Percentiles rank a stretch among this genome's conserved stretches.
Evolutionary conservation across 257 asterid species (phyloP).

Genomic region (Pogostemon cablin): DNA sequence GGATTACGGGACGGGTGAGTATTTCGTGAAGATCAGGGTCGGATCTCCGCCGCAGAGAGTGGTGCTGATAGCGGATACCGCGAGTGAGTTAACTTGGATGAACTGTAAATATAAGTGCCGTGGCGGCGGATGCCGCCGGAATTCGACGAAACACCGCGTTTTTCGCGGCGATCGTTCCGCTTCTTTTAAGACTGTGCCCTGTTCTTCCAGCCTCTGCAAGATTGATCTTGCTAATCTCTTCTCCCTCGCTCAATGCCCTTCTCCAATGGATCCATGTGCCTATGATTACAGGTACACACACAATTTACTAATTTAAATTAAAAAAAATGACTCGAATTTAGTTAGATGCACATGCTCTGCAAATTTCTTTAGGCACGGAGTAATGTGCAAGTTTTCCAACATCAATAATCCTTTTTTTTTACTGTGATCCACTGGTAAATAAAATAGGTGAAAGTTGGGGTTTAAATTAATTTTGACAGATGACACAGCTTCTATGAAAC

Average conservation of each 20-base stretch:
- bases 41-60: constrained; percentile 54
- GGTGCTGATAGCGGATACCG: constrained; percentile 58
- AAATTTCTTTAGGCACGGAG: too few species aligned
- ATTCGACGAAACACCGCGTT: constrained; percentile 28
- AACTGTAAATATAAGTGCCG: constrained; percentile 48
- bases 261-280: constrained; percentile 53
- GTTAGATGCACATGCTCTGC: constrained; percentile 27
- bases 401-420: too few species aligned
- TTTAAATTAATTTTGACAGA: background rate
- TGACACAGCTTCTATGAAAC: background rate
- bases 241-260: constrained; percentile 51
- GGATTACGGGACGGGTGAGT: constrained; percentile 58
- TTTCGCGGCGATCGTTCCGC: constrained; percentile 49
- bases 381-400: too few species aligned
- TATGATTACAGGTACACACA: constrained; percentile 56
- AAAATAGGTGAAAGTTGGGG: background rate
- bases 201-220: constrained; percentile 52
- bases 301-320: background rate
- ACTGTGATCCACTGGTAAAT: background rate
- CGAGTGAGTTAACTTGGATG: constrained; percentile 67
- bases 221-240: constrained; percentile 48
- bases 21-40: constrained; percentile 45
- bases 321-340: too few species aligned
- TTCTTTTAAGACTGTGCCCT: constrained; percentile 51
- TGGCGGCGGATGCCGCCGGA: constrained; percentile 32